Percentiles rank a stretch among this genome's conserved stretches.
phyloP scores from a whole-genome alignment of 2,329 filamentous ascomycete species.

The Neodidymelliopsis sp. region DNA sequence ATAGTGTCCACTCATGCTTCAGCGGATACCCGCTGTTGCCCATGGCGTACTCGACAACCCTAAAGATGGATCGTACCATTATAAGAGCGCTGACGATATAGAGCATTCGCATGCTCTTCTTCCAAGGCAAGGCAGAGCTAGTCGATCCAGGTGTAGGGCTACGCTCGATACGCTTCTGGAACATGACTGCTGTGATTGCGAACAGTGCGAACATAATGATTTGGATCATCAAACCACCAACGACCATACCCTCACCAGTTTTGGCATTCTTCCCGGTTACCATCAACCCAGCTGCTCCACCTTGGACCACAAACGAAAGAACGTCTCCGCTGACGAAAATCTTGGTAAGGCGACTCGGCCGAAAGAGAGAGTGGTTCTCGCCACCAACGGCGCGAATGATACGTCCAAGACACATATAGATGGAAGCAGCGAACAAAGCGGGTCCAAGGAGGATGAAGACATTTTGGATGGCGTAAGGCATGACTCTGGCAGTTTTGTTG shows the following conservation, averaged over 20 bases:
- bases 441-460: constrained; percentile 54
- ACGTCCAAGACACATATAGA: constrained; percentile 57
- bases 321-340: constrained; percentile 55
- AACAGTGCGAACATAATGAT: constrained; percentile 58
- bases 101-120: constrained; percentile 51
- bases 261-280: constrained; percentile 33
- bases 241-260: constrained; percentile 47
- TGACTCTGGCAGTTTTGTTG: constrained; percentile 45
- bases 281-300: constrained; percentile 50
- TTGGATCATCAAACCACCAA: constrained; percentile 56
- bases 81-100: constrained; percentile 56
- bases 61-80: constrained; percentile 57
- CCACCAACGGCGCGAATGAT: constrained; percentile 49
- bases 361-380: constrained; percentile 48
- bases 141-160: constrained; percentile 18
- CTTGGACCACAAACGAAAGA: constrained; percentile 54
- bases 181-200: constrained; percentile 32
- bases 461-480: constrained; percentile 51
- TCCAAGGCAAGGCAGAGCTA: constrained; percentile 20
- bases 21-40: constrained; percentile 55
- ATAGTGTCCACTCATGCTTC: constrained; percentile 52
- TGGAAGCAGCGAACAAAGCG: constrained; percentile 54
- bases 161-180: constrained; percentile 12
- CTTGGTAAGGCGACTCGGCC: constrained; percentile 49
- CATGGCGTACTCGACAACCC: constrained; percentile 57